Evolutionary conservation across 208 protist genomes (phyloP), one percentile per base, ranked within the genome.

Genomic region (Crithidia fasciculata): DNA sequence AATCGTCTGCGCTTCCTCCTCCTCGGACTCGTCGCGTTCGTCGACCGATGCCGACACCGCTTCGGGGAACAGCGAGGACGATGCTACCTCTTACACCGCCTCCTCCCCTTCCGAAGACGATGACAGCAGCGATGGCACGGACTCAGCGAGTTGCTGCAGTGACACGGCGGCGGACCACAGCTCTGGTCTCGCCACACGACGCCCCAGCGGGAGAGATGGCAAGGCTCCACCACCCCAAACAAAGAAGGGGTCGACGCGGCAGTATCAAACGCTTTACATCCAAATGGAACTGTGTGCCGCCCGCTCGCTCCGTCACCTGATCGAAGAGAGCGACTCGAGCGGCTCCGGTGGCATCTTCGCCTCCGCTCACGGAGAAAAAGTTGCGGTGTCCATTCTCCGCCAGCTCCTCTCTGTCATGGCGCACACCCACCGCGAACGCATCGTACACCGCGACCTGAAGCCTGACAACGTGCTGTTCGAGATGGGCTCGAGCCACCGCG

Each of bases 211-310:
- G 6, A 16, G 19, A 28, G 28, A 28, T 28, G 28, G 28, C 28
- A 28, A 28, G 28, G 28, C 28, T 28, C 28, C 0, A 28, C 28
- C 28, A 28, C 28, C 28, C 28, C 28, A 28, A 28, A 28, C 28
- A 9, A 49, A 44, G 15, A 52, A 18, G 9, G 56, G 56, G 54
- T 47, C 73, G 2, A 39, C 8, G n/a, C 19, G 52, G 13, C 53
- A 72, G 10, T 72, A 61, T 73, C 83, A 91, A 67, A 96, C 91
- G 40, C 80, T 96, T 19, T 96, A 94, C 74, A 94, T 96, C 73
- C 89, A 94, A 61, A 96, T 96, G 91, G 89, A 96, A 74, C 78
- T 96, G 56, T 96, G 91, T 72, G 87, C 85, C 18, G 82, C 88
- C 15, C 74, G 81, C 37, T 91, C 88, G 9, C 78, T 96, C 19